Evolutionary conservation across 2,329 filamentous ascomycete species (phyloP), one percentile per base, ranked within the genome.

Genomic region (Ophiocordyceps australis): DNA sequence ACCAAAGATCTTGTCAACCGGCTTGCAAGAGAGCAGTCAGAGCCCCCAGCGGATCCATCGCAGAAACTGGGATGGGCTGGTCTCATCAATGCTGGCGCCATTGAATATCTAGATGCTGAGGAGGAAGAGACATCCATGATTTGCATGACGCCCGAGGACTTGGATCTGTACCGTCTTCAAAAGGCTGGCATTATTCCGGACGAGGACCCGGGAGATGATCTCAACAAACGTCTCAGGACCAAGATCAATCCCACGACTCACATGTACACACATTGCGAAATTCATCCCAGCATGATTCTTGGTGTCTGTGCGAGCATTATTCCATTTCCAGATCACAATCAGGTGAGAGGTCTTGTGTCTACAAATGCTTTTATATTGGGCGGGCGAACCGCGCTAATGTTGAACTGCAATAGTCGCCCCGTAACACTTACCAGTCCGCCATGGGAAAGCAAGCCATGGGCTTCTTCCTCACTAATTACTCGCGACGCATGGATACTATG

Each of bases 371-470:
- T n/a, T n/a, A n/a, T n/a, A n/a, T n/a, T n/a, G n/a, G n/a, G n/a
- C n/a, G n/a, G n/a, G n/a, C n/a, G n/a, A n/a, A n/a, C n/a, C n/a
- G n/a, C n/a, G n/a, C n/a, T n/a, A n/a, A n/a, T n/a, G n/a, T n/a
- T n/a, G n/a, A n/a, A n/a, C n/a, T n/a, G n/a, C n/a, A 20, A 12
- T 29, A 91, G 68, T 95, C 86, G 34, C 89, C 89, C 37, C 78
- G 89, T 77, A 98, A 98, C 48, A 95, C 86, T 4, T 98, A 94
- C 52, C 86, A 95, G 56, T 94, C 86, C 42, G 89, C 89, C 47
- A 98, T 98, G 89, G 89, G 91, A 61, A 98, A 98, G 57, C 89
- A 98, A 67, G 89, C 89, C 34, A 98, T 98, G 91, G 89, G 91
- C 46, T 85, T 95, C 41, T 94, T 93, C 59, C 64, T 98, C 29